Evolutionary conservation across 345 rosid genomes (phyloP), one percentile per base, ranked within the genome.

Genomic region (Hypericum perforatum): DNA sequence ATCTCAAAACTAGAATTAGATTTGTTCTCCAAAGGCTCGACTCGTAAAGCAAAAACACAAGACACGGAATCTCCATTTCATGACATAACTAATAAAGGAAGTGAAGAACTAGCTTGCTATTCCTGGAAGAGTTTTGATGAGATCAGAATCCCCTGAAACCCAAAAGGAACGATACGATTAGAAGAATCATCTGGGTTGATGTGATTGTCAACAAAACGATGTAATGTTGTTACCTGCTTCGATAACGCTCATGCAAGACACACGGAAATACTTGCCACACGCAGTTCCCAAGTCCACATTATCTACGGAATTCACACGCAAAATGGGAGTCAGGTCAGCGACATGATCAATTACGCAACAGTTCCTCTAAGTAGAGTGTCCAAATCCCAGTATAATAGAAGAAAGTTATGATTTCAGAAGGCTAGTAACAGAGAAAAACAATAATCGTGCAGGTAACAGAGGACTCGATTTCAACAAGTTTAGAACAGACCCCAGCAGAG

Each of bases 51-150:
- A 22, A 22, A 22, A 22, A 22, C 8, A 40, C 3, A 53, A 11
- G 41, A 7, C 14, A 13, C 16, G 52, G 37, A 16, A 6, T 16
- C 51, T 52, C 50, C 38, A 15, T 11, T 13, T 13, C 43, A 16
- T n/a, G 37, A 39, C 50, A 42, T 11, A 37, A 11, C 7, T 22
- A 22, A 22, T 22, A 22, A 22, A 37, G 11, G 11, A 29, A 10
- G 15, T 40, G 45, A 8, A 16, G 45, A 8, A 16, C 62, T 82
- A 67, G 79, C 57, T 81, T 72, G 8, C 32, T 22, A 4, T 79
- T 86, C 76, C 75, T 0, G 94, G 82, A 11, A 82, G 65, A 8
- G 81, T 43, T 78, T 85, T 85, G 75, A 82, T 85, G 70, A 85
- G 82, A 56, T 82, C 89, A 5, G 94, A 85, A 66, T 85, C 89